A percentile compares a stretch with the other conserved stretches of the same genome.
phyloP scores from a whole-genome alignment of 192 early-diverging fungal species.

The Backusella circina region DNA sequence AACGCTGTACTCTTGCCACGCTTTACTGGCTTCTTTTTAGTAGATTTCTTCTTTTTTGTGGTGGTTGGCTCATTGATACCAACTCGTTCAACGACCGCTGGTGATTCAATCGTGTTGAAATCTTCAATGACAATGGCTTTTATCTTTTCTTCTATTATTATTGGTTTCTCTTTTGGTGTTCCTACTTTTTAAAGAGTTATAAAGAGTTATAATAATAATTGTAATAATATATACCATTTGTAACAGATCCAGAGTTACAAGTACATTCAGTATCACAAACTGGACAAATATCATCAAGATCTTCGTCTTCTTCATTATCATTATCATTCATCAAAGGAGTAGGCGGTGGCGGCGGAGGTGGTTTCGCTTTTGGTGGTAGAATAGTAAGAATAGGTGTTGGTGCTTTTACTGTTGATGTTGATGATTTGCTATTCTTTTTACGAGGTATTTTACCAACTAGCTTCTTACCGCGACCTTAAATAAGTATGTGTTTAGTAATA shows the following conservation, averaged over 20 bases:
- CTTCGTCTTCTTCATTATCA: conserved; percentile 42
- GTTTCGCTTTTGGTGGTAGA: neutral
- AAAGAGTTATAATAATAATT: too few species aligned
- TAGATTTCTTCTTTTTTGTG: neutral
- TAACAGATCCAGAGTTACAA: conserved; percentile 24
- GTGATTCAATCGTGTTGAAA: neutral
- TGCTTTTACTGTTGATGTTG: neutral
- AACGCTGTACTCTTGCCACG: conserved; percentile 10
- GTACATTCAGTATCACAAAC: conserved; percentile 55
- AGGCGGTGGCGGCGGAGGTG: neutral
- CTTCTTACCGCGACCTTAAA: neutral
- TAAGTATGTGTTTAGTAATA: neutral
- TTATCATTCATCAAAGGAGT: conserved; percentile 18
- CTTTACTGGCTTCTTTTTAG: neutral
- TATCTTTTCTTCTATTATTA: neutral
- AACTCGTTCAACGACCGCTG: neutral
- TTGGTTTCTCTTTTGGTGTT: neutral
- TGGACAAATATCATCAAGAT: conserved; percentile 52
- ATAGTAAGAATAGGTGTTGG: neutral
- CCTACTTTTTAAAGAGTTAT: neutral
- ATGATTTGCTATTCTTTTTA: neutral
- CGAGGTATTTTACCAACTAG: neutral
- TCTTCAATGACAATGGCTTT: neutral
- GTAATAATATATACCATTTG: too few species aligned
- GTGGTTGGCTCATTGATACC: neutral